Evolutionary conservation across 2,329 filamentous ascomycete species (phyloP).

Genomic region (Claviceps sorghi): DNA sequence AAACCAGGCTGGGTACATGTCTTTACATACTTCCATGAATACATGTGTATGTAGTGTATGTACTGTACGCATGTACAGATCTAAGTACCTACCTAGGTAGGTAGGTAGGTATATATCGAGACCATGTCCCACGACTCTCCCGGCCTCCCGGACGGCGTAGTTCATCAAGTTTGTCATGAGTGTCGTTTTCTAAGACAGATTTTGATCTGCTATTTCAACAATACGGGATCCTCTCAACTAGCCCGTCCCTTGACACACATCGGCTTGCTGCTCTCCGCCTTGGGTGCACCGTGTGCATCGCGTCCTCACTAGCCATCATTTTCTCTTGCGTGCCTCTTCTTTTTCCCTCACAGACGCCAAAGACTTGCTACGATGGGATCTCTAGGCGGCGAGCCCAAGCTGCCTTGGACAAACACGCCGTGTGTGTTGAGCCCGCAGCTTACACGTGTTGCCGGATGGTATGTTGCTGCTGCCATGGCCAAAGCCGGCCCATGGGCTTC

Average conservation of each 20-base stretch:
- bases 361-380: slow-evolving; percentile 24
- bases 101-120: slow-evolving; percentile 1
- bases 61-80: too few species aligned
- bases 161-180: not conserved
- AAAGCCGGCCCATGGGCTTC: too few species aligned
- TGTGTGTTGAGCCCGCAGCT: slow-evolving; percentile 51
- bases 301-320: not conserved
- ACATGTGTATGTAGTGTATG: too few species aligned
- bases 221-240: slow-evolving; percentile 1
- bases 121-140: not conserved
- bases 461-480: slow-evolving; percentile 13
- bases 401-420: slow-evolving; percentile 59
- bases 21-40: too few species aligned
- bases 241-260: not conserved
- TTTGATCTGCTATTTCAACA: not conserved
- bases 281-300: not conserved
- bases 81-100: too few species aligned
- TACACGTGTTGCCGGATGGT: slow-evolving; percentile 60
- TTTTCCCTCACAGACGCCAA: not conserved
- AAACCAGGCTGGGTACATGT: too few species aligned
- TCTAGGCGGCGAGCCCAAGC: slow-evolving; percentile 21
- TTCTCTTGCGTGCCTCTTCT: not conserved
- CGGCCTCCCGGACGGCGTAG: too few species aligned
- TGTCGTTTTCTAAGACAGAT: not conserved
- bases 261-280: not conserved